A percentile compares a stretch with the other conserved stretches of the same genome.
These are phyloP conservation scores for Ilex paraguariensis DNA, from an alignment of 305 asterid species.

Conservation along the genomic window DNA sequence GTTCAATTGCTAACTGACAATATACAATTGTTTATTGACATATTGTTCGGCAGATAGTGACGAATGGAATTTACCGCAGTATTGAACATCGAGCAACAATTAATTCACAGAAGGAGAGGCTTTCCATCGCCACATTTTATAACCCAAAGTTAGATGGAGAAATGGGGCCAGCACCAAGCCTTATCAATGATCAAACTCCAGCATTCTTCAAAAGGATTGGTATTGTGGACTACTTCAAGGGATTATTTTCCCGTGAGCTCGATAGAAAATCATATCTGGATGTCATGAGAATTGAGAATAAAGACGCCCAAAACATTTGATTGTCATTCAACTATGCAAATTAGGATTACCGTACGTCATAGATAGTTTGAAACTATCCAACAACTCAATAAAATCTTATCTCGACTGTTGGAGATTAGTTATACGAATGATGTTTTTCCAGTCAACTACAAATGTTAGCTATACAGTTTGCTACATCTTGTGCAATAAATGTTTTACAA, in stretches of 20 bases:
- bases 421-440: too few species aligned
- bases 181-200: neutral
- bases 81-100: slow-evolving; percentile 1
- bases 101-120: neutral
- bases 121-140: neutral
- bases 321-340: neutral
- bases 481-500: too few species aligned
- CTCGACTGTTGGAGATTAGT: too few species aligned
- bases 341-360: too few species aligned
- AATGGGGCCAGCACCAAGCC: neutral
- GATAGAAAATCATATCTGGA: neutral
- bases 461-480: too few species aligned
- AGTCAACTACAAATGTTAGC: too few species aligned
- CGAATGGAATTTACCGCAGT: neutral
- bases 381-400: too few species aligned
- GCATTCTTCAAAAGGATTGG: neutral
- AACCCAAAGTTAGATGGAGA: neutral
- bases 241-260: neutral
- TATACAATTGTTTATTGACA: neutral
- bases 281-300: neutral
- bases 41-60: neutral
- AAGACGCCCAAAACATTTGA: too few species aligned
- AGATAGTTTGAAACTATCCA: too few species aligned
- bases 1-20: too few species aligned
- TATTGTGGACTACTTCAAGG: neutral